Evolutionary conservation across 768 basidiomycete species (phyloP).

Genomic region (Lyophyllum semitale): DNA sequence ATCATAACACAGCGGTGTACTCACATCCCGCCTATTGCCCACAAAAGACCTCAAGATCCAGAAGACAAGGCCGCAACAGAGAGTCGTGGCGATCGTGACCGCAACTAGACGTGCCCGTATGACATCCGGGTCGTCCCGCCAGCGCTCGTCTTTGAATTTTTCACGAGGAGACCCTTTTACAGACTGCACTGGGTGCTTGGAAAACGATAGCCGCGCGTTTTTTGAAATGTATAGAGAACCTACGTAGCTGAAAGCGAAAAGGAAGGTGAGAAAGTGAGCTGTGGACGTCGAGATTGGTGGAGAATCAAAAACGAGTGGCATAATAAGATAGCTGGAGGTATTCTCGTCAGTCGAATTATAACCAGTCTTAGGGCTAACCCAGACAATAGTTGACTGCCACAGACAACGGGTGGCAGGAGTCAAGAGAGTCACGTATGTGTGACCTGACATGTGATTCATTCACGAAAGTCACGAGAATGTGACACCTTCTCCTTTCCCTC

Average conservation of each 20-base stretch:
- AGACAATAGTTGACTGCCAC: neutral
- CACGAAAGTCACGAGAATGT: slow-evolving; percentile 10
- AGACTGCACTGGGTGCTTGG: slow-evolving; percentile 27
- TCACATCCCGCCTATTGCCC: slow-evolving; percentile 22
- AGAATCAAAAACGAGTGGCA: slow-evolving; percentile 25
- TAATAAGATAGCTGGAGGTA: neutral
- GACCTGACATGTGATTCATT: slow-evolving; percentile 4
- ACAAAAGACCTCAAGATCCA: slow-evolving; percentile 35
- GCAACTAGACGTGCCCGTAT: slow-evolving; percentile 78
- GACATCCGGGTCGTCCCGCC: slow-evolving; percentile 84
- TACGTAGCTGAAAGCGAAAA: slow-evolving; percentile 73
- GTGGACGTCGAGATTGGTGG: slow-evolving; percentile 31
- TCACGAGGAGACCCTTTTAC: slow-evolving; percentile 27
- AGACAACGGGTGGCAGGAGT: slow-evolving; percentile 9
- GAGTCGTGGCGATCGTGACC: slow-evolving; percentile 61
- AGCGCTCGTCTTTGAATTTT: slow-evolving; percentile 43
- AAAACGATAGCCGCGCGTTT: slow-evolving; percentile 57
- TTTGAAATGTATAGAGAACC: slow-evolving; percentile 81
- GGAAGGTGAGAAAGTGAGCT: slow-evolving; percentile 57
- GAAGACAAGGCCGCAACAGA: slow-evolving; percentile 56
- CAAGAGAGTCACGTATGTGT: neutral
- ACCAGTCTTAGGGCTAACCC: neutral
- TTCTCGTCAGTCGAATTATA: slow-evolving; percentile 1
- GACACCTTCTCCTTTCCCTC: slow-evolving; percentile 1
- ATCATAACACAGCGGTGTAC: slow-evolving; percentile 1